Percentiles rank a stretch among this genome's conserved stretches.
phyloP scores from a whole-genome alignment of 2,329 filamentous ascomycete genomes.

The Fusarium foetens region DNA sequence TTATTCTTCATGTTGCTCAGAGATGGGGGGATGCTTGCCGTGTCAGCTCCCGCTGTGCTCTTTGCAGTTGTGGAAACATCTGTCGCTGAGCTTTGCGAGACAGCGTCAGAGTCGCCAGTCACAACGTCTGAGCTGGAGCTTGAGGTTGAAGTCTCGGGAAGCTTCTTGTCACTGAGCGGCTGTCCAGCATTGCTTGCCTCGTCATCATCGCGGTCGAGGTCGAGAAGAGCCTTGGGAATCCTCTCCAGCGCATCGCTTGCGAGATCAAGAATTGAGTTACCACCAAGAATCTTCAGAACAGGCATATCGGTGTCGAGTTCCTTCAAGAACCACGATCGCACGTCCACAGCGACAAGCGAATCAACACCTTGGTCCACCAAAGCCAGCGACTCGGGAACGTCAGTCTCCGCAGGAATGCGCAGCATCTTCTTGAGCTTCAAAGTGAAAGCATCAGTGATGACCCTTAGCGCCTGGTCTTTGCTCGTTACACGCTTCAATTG shows the following conservation, averaged over 20 bases:
- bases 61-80: not conserved
- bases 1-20: not conserved
- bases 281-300: conserved; percentile 52
- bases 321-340: conserved; percentile 62
- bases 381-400: not conserved
- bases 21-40: conserved; percentile 6
- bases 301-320: conserved; percentile 56
- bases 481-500: conserved; percentile 1
- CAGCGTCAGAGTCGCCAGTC: not conserved
- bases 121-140: conserved; percentile 1
- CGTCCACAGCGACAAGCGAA: conserved; percentile 49
- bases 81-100: conserved; percentile 3
- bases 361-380: conserved; percentile 40
- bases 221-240: not conserved
- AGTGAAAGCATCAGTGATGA: conserved; percentile 1
- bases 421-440: conserved; percentile 14
- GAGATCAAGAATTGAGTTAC: conserved; percentile 24
- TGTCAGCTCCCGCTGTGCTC: not conserved
- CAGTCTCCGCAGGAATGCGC: not conserved
- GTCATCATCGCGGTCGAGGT: not conserved
- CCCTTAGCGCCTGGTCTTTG: not conserved
- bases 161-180: not conserved
- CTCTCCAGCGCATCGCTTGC: not conserved
- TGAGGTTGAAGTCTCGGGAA: not conserved
- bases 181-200: not conserved